Base-by-base conservation (phyloP, 805 yeast genomes). In the Metschnikowia santaceciliae region DNA sequence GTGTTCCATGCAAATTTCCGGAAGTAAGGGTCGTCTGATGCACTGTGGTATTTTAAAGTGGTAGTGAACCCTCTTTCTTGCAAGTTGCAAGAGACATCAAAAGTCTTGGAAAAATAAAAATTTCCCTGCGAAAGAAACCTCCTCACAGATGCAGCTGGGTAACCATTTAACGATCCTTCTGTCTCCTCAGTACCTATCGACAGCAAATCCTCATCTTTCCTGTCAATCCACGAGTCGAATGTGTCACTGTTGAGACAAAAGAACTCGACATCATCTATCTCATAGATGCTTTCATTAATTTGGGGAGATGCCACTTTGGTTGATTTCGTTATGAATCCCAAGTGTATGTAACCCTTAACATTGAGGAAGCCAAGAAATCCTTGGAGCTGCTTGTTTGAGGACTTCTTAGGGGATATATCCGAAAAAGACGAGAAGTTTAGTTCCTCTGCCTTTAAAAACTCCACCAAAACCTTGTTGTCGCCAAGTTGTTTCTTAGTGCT, bases 331-430 rank as follows among this genome's bases (percentile, higher is more conserved):
- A 87, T 76, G 41, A 86, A 77, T 2, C 84, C 84, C 13, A 84
- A 62, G 60, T 75, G 85, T 4, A 81, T 72, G 42, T 75, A 69
- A 3, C 79, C 79, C 57, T 83, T 82, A 14, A 83, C 62, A 20
- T 75, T 69, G 11, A 83, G 68, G 23, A 86, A 64, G 0, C 95
- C 95, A 26, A 86, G 62, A 35, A 86, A 75, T 1, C 89, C 91
- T 56, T 71, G 57, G 61, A 81, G 38, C 65, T 61, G 52, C 54
- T 66, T 59, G 37, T 54, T 58, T 50, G 51, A 60, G 34, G 58
- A 37, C 47, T 57, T 59, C 23, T 55, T 62, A 3, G 72, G 70
- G 1, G 77, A 68, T 19, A 78, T 62, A 45, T 80, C 84, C 15
- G 65, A 65, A 59, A 74, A 84, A 2, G 62, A 65, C 38, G 61